Conservation (phyloP, 2,329 filamentous ascomycete species). For the Verticillium longisporum region DNA sequence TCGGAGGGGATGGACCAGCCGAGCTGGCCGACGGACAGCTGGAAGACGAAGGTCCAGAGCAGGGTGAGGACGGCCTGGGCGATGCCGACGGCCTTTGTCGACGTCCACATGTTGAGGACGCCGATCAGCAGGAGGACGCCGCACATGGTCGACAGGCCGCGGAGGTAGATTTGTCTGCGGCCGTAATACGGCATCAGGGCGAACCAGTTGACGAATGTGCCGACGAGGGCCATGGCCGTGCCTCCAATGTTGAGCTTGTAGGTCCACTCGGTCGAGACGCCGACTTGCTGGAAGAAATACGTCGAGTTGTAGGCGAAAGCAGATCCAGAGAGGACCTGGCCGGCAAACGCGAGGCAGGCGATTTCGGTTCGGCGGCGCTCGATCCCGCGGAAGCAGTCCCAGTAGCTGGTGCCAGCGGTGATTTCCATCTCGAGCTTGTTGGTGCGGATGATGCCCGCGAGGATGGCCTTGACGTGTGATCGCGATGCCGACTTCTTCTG, state of each 20-base stretch:
- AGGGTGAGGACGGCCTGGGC: slow-evolving; percentile 18
- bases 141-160: slow-evolving; percentile 30
- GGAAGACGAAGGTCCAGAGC: slow-evolving; percentile 19
- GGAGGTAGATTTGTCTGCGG: slow-evolving; percentile 30
- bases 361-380: slow-evolving; percentile 33
- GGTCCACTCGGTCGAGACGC: slow-evolving; percentile 17
- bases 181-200: slow-evolving; percentile 32
- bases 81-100: slow-evolving; percentile 27
- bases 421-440: slow-evolving; percentile 26
- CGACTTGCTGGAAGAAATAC: slow-evolving; percentile 27
- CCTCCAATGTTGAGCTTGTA: slow-evolving; percentile 21
- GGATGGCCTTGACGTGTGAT: slow-evolving; percentile 23
- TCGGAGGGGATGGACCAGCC: slow-evolving; percentile 25
- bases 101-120: slow-evolving; percentile 28
- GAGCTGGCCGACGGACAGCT: slow-evolving; percentile 25
- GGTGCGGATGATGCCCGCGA: slow-evolving; percentile 37
- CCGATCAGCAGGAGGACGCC: slow-evolving; percentile 27
- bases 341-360: slow-evolving; percentile 21
- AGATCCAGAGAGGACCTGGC: slow-evolving; percentile 20
- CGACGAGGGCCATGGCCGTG: slow-evolving; percentile 28
- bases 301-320: slow-evolving; percentile 26
- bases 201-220: slow-evolving; percentile 32
- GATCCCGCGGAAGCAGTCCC: slow-evolving; percentile 32
- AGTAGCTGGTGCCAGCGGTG: slow-evolving; percentile 25
- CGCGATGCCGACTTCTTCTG: slow-evolving; percentile 3